Conservation (phyloP, 257 asterid genomes). For the Penstemon eatonii region DNA sequence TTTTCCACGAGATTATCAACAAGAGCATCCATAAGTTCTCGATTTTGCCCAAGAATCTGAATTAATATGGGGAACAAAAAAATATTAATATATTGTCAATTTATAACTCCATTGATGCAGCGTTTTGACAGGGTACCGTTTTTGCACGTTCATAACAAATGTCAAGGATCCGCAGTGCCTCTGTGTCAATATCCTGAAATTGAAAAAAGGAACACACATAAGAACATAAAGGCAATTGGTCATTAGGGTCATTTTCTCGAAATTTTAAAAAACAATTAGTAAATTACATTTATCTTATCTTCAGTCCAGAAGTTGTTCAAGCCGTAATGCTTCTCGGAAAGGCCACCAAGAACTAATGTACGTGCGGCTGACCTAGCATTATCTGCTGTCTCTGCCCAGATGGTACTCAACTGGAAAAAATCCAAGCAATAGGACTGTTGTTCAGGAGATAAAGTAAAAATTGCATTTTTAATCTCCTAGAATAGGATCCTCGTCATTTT, state of each 20-base stretch:
- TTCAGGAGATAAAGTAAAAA: neutral
- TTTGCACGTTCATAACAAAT: conserved; percentile 77
- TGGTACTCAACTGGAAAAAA: conserved; percentile 73
- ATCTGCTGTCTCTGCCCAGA: conserved; percentile 92
- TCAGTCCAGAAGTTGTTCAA: conserved; percentile 81
- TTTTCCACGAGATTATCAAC: conserved; percentile 64
- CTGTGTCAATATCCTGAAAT: conserved; percentile 73
- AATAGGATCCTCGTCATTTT: no score
- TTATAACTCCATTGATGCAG: neutral
- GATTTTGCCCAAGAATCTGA: conserved; percentile 74
- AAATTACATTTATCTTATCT: conserved; percentile 64
- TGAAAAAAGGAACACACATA: neutral
- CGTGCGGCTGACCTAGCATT: conserved; percentile 95
- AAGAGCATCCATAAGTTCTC: conserved; percentile 68
- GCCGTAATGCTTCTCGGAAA: conserved; percentile 74
- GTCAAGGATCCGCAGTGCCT: conserved; percentile 65
- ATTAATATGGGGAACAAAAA: neutral
- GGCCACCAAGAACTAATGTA: conserved; percentile 79
- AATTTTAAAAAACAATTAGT: conserved; percentile 1
- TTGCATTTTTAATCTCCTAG: no score
- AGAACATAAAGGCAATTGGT: no score
- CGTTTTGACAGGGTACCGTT: conserved; percentile 45
- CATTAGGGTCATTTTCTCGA: neutral
- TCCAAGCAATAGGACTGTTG: conserved; percentile 5
- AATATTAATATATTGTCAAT: conserved; percentile 14